A percentile compares a stretch with the other conserved stretches of the same genome.
Evolutionary conservation across 148 eudicot species (phyloP).

Genomic region (Camellia japonica): DNA sequence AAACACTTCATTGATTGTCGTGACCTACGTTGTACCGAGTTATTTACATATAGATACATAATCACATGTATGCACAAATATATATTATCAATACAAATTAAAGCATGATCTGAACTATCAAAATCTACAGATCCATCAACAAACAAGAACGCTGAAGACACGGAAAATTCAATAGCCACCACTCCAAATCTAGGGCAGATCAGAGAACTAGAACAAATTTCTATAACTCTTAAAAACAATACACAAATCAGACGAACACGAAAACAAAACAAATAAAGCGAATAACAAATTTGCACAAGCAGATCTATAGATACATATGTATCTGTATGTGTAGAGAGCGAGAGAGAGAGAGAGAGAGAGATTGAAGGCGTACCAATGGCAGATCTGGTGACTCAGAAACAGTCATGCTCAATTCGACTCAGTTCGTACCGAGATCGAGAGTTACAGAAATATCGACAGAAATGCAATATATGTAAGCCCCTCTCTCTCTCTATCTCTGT

Average conservation of each 20-base stretch:
- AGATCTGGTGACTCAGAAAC: not conserved
- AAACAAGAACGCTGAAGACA: not conserved
- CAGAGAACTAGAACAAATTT: not conserved
- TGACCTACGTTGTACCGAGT: too few relatives aligned
- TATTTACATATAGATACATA: not conserved
- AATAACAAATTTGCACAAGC: not conserved
- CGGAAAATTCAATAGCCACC: not conserved
- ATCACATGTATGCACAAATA: not conserved
- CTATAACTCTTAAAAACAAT: not conserved
- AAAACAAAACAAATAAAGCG: not conserved
- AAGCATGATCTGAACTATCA: not conserved
- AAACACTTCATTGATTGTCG: too few relatives aligned
- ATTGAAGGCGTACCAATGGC: slow-evolving; percentile 5
- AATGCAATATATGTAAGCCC: too few relatives aligned
- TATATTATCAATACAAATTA: not conserved
- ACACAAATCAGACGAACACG: not conserved
- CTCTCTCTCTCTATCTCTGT: too few relatives aligned
- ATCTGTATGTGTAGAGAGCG: not conserved
- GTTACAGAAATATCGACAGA: not conserved
- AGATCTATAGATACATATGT: not conserved
- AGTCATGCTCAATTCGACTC: not conserved
- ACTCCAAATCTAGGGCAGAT: slow-evolving; percentile 13
- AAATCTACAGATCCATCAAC: slow-evolving; percentile 5
- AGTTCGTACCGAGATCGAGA: not conserved
- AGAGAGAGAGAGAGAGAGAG: not conserved